Evolutionary conservation across 208 protist genomes (phyloP).

Genomic region (Leishmania martiniquensis): DNA sequence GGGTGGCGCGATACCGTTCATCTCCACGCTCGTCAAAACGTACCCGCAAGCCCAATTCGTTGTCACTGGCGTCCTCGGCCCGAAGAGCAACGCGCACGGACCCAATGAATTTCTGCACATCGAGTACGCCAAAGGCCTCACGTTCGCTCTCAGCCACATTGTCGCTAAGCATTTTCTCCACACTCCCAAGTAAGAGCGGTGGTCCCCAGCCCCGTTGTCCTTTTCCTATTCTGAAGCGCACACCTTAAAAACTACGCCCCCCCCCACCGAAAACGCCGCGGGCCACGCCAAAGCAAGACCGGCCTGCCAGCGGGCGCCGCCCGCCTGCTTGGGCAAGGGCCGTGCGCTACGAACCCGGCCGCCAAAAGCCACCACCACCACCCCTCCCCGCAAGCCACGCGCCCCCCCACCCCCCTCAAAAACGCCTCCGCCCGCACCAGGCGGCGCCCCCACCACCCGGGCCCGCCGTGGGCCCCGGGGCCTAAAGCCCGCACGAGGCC

Average conservation of each 20-base stretch:
- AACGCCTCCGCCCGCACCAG: too few species aligned
- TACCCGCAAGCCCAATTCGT: constrained; percentile 95
- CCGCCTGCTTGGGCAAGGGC: too few species aligned
- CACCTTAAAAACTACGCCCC: neutral
- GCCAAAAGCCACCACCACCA: too few species aligned
- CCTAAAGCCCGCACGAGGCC: too few species aligned
- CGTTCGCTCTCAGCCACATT: constrained; percentile 78
- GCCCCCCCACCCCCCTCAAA: too few species aligned
- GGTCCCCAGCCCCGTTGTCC: neutral
- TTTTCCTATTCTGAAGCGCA: neutral
- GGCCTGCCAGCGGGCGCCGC: neutral
- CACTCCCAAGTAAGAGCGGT: constrained; percentile 36
- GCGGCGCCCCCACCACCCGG: too few species aligned
- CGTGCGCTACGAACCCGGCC: too few species aligned
- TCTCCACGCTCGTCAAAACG: constrained; percentile 88
- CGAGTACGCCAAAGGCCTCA: constrained; percentile 90
- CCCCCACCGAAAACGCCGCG: neutral
- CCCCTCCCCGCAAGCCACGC: too few species aligned
- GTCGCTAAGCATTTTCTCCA: constrained; percentile 76
- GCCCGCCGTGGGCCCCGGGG: too few species aligned
- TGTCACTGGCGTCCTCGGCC: constrained; percentile 94
- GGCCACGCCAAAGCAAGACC: neutral
- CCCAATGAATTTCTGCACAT: constrained; percentile 97
- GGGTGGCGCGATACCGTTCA: constrained; percentile 95
- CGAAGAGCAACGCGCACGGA: constrained; percentile 94